Percentiles rank a stretch among this genome's conserved stretches.
Conservation (phyloP, 75 land plant species). For the Pseudotsuga menziesii region DNA sequence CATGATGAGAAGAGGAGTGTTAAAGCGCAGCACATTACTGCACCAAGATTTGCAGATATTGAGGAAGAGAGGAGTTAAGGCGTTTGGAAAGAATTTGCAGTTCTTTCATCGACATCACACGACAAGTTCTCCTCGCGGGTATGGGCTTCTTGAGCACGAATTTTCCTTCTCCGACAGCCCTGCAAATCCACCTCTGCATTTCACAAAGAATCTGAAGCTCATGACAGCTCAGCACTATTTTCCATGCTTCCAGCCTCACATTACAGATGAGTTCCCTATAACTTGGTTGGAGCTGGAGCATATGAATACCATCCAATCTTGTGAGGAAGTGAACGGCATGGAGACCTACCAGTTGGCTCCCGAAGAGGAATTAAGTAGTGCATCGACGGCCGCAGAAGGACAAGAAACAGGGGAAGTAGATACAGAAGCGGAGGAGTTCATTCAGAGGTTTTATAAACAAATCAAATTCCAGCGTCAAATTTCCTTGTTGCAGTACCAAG, state of each 20-base stretch:
- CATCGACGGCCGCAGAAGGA: background rate
- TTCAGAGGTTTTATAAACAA: background rate
- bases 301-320: too few relatives aligned
- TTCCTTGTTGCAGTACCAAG: background rate
- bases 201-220: too few relatives aligned
- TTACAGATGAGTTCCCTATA: too few relatives aligned
- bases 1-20: background rate
- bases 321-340: background rate
- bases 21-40: background rate
- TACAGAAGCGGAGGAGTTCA: background rate
- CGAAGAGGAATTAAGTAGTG: background rate
- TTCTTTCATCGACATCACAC: background rate
- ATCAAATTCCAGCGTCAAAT: background rate
- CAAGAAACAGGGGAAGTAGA: background rate
- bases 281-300: too few relatives aligned
- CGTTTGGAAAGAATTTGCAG: background rate
- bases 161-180: conserved; percentile 3
- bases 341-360: background rate
- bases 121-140: background rate
- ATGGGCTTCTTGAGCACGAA: background rate
- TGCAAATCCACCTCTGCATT: background rate
- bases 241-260: too few relatives aligned
- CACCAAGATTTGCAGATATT: background rate
- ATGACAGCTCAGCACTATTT: too few relatives aligned
- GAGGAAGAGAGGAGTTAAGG: background rate